Conservation (phyloP, 768 basidiomycete species). For the Macrolepiota fuliginosa region DNA sequence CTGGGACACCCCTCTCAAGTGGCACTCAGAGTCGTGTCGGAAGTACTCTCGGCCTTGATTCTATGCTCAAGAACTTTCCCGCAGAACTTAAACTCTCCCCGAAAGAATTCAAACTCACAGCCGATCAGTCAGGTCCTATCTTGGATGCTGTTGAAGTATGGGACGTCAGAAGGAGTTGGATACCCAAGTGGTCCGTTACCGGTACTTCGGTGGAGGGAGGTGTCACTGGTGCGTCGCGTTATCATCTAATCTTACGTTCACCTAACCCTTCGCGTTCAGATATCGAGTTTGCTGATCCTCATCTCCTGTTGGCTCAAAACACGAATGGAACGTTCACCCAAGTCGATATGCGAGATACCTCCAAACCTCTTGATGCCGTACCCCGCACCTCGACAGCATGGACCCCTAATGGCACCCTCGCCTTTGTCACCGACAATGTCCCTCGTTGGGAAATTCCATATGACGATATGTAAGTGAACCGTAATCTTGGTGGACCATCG, state of each 20-base stretch:
- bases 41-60: constrained; percentile 27
- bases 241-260: not conserved
- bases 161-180: constrained; percentile 80
- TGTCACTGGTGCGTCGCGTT: constrained; percentile 54
- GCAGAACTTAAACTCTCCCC: constrained; percentile 11
- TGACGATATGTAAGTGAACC: constrained; percentile 67
- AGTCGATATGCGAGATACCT: constrained; percentile 65
- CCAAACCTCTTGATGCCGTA: constrained; percentile 65
- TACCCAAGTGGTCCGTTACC: constrained; percentile 79
- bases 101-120: not conserved
- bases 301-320: constrained; percentile 73
- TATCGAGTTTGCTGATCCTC: constrained; percentile 64
- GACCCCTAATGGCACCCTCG: constrained; percentile 61
- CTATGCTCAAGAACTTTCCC: constrained; percentile 20
- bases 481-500: not conserved
- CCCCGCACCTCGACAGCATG: constrained; percentile 64
- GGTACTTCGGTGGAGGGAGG: constrained; percentile 68
- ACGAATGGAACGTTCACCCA: constrained; percentile 77
- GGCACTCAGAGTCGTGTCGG: constrained; percentile 24
- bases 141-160: constrained; percentile 79
- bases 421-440: constrained; percentile 62
- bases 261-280: constrained; percentile 40
- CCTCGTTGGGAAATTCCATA: constrained; percentile 67
- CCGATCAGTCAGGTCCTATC: constrained; percentile 8
- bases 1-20: constrained; percentile 12